Percentiles rank a stretch among this genome's conserved stretches.
phyloP scores from a whole-genome alignment of 1,139 yeast species.

The Candida sojae region DNA sequence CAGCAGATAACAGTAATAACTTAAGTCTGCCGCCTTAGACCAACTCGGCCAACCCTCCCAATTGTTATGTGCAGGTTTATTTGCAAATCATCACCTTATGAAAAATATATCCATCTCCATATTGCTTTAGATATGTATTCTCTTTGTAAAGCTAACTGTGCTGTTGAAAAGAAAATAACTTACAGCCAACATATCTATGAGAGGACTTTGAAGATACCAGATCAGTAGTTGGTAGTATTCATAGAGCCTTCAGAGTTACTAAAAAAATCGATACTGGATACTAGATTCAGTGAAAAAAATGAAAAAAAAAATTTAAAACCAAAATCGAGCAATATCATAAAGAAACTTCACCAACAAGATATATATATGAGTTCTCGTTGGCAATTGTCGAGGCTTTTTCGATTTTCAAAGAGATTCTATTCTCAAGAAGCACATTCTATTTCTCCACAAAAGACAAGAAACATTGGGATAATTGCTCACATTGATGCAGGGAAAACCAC shows the following conservation, averaged over 20 bases:
- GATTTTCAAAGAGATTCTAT: neutral
- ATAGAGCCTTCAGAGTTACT: no score
- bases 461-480: conserved; percentile 83
- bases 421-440: neutral
- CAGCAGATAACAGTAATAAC: conserved; percentile 3
- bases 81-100: no score
- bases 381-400: neutral
- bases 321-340: no score
- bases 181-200: no score
- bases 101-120: no score
- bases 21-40: conserved; percentile 9
- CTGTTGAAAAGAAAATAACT: no score
- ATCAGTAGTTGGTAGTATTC: no score
- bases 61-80: neutral
- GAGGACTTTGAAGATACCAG: no score
- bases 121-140: no score
- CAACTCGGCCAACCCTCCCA: conserved; percentile 9
- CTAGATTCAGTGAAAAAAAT: no score
- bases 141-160: no score
- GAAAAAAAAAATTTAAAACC: neutral
- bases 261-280: no score
- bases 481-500: conserved; percentile 93
- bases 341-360: neutral
- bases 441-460: conserved; percentile 41
- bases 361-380: neutral